These are phyloP conservation scores for Magnolia officinalis DNA, from an alignment of 164 flowering plant genomes.

Conservation along the genomic window DNA sequence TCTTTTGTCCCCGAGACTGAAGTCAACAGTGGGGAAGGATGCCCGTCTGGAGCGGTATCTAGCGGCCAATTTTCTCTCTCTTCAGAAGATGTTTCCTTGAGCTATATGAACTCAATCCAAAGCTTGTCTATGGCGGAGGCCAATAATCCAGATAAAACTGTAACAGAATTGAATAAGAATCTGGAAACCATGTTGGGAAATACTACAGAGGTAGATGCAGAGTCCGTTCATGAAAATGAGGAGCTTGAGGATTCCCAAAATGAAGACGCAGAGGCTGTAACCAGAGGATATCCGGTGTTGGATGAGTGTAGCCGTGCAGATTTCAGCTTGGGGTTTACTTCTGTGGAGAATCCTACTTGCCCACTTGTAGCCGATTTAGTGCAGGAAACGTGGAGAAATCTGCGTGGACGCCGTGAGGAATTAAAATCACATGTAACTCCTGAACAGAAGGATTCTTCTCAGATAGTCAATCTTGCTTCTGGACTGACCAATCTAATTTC, in stretches of 20 bases:
- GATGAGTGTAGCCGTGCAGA: conserved; percentile 93
- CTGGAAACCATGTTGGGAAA: conserved; percentile 15
- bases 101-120: conserved; percentile 9
- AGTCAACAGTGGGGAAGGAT: conserved; percentile 33
- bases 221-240: conserved; percentile 32
- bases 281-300: conserved; percentile 44
- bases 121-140: conserved; percentile 11
- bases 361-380: conserved; percentile 27
- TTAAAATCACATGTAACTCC: conserved; percentile 34
- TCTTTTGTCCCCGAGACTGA: conserved; percentile 79
- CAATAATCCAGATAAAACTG: conserved; percentile 16
- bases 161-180: conserved; percentile 15
- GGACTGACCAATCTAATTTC: conserved; percentile 63
- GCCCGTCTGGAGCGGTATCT: conserved; percentile 28
- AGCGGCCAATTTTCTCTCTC: conserved; percentile 24
- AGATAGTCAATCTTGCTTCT: conserved; percentile 33
- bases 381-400: conserved; percentile 64
- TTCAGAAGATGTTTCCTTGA: conserved; percentile 24
- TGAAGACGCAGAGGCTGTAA: conserved; percentile 32
- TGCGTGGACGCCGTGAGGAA: conserved; percentile 43
- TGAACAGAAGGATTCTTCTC: conserved; percentile 42
- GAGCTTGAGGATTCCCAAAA: conserved; percentile 54
- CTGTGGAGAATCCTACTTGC: conserved; percentile 17
- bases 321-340: conserved; percentile 28
- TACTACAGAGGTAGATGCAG: conserved; percentile 22